Conservation (phyloP, 257 asterid species). For the Knoxia roxburghii region DNA sequence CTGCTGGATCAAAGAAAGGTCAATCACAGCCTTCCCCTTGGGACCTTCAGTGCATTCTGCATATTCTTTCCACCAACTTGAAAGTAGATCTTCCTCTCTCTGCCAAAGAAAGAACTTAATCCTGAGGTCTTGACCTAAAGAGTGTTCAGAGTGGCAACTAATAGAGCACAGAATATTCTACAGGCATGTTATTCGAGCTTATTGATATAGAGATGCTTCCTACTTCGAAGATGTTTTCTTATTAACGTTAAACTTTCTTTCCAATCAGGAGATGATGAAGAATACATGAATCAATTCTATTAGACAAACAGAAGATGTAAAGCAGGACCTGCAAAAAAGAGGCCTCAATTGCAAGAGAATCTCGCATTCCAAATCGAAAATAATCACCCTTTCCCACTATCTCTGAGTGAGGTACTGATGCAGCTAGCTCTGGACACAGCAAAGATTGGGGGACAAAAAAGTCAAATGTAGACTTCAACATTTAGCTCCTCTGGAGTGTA, state of each 20-base stretch:
- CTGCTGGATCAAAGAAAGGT: conserved; percentile 29
- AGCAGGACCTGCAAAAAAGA: conserved; percentile 78
- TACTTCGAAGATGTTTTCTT: not conserved
- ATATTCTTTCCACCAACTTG: conserved; percentile 92
- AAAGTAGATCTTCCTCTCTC: conserved; percentile 92
- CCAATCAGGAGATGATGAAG: not conserved
- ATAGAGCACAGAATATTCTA: not conserved
- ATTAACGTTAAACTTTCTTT: not conserved
- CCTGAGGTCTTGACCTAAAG: conserved; percentile 3
- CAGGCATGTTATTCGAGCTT: not conserved
- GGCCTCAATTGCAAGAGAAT: conserved; percentile 96
- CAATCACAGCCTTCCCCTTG: conserved; percentile 34
- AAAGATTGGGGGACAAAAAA: not conserved
- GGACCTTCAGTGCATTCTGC: conserved; percentile 99
- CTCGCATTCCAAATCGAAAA: conserved; percentile 94
- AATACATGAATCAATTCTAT: not conserved
- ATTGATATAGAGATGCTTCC: not conserved
- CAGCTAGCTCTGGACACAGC: conserved; percentile 61
- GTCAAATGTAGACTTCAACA: not conserved
- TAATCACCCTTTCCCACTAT: conserved; percentile 88
- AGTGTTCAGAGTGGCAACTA: not conserved
- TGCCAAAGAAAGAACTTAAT: conserved; percentile 25
- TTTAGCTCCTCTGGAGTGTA: not conserved
- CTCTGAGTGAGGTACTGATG: conserved; percentile 75
- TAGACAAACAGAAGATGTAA: not conserved